Conservation (phyloP, 1,284 basidiomycete species). For the Rugosomyces carneus region DNA sequence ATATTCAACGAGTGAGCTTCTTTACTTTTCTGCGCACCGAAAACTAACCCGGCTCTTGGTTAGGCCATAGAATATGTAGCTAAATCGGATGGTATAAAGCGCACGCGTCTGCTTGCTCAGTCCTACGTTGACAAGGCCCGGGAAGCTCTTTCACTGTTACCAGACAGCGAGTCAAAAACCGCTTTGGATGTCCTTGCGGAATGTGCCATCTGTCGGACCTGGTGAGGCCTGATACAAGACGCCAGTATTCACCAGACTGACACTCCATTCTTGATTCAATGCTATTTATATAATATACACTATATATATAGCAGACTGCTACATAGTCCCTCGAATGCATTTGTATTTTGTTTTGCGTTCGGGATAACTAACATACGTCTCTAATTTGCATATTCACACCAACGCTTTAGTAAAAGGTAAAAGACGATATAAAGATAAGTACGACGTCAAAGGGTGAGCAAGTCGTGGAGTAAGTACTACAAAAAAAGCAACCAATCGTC, state of each 20-base stretch:
- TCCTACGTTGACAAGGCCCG: conserved; percentile 77
- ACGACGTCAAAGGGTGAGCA: not conserved
- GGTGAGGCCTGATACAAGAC: conserved; percentile 1
- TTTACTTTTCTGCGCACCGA: not conserved
- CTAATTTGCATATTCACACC: too few species aligned
- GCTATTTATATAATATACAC: not conserved
- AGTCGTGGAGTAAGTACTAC: not conserved
- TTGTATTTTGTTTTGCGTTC: not conserved
- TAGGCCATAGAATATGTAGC: conserved; percentile 75
- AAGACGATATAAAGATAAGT: conserved; percentile 6
- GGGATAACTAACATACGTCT: not conserved
- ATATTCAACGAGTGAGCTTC: conserved; percentile 70
- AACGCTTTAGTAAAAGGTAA: not conserved
- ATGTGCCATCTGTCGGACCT: conserved; percentile 54
- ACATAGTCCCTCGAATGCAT: not conserved
- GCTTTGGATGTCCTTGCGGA: conserved; percentile 67
- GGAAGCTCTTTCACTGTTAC: conserved; percentile 66
- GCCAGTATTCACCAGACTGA: not conserved
- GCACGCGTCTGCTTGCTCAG: conserved; percentile 74
- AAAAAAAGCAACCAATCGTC: not conserved
- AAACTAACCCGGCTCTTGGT: not conserved
- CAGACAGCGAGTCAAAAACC: conserved; percentile 75
- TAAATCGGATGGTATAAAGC: conserved; percentile 70
- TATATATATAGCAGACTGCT: not conserved
- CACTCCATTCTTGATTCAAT: not conserved